Evolutionary conservation across 768 basidiomycete genomes (phyloP).

Genomic region (Tulasnella sp.): DNA sequence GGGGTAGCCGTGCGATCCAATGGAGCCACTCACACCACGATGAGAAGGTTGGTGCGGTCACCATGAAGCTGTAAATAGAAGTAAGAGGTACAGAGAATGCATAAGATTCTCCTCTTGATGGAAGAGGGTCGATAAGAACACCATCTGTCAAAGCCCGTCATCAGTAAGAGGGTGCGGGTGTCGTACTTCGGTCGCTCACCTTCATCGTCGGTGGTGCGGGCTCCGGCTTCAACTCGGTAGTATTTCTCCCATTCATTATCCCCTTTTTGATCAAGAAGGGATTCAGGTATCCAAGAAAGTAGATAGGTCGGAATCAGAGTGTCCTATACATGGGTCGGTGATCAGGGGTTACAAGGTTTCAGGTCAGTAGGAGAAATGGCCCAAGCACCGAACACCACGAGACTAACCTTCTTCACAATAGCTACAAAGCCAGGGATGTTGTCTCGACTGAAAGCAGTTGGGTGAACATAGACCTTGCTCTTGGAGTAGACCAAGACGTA

Average conservation of each 20-base stretch:
- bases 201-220: conserved; percentile 39
- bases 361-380: neutral
- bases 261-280: conserved; percentile 76
- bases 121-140: conserved; percentile 80
- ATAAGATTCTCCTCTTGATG: conserved; percentile 81
- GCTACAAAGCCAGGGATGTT: conserved; percentile 93
- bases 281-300: conserved; percentile 91
- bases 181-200: conserved; percentile 71
- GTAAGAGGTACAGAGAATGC: conserved; percentile 92
- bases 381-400: neutral
- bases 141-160: conserved; percentile 51
- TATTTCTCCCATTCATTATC: conserved; percentile 87
- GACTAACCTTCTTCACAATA: conserved; percentile 78
- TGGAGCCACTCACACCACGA: conserved; percentile 64
- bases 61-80: conserved; percentile 83
- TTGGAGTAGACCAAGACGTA: conserved; percentile 82
- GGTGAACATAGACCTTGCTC: conserved; percentile 93
- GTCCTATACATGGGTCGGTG: conserved; percentile 49
- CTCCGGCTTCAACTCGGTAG: conserved; percentile 71
- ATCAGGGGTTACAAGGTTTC: neutral
- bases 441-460: conserved; percentile 85
- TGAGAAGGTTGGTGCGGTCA: conserved; percentile 76
- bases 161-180: conserved; percentile 25
- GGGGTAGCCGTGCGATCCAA: conserved; percentile 29
- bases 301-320: conserved; percentile 70